These are phyloP conservation scores for Apiotrichum sp. DNA, from an alignment of 1,284 basidiomycete species.

Conservation along the genomic window DNA sequence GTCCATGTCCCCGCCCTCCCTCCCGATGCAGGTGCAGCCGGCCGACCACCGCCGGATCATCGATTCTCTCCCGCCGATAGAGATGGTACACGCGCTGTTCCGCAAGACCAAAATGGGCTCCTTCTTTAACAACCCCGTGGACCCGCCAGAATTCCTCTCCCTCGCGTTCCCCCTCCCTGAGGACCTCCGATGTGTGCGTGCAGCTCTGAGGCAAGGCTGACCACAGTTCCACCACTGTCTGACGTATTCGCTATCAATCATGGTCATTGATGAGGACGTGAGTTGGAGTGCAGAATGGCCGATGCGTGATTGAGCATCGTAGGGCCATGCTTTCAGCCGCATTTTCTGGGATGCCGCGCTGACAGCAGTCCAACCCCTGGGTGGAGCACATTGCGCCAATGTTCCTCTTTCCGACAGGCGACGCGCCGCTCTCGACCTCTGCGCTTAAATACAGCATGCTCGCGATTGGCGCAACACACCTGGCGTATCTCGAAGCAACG, in stretches of 20 bases:
- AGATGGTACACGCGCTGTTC: conserved; percentile 33
- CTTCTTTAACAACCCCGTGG: conserved; percentile 32
- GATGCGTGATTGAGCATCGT: too few relatives aligned
- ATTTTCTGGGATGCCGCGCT: too few relatives aligned
- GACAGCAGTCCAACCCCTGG: conserved; percentile 32
- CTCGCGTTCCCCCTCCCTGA: conserved; percentile 28
- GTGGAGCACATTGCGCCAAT: conserved; percentile 34
- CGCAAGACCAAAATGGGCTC: conserved; percentile 36
- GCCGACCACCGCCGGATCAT: conserved; percentile 4
- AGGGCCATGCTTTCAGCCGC: too few relatives aligned
- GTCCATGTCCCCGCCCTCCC: neutral
- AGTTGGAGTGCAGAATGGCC: too few relatives aligned
- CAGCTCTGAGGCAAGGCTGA: neutral
- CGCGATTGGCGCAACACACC: conserved; percentile 31
- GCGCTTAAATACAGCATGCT: conserved; percentile 34
- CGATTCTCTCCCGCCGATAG: conserved; percentile 22
- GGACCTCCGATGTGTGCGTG: conserved; percentile 33
- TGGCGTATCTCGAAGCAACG: conserved; percentile 18
- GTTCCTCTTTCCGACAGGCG: conserved; percentile 30
- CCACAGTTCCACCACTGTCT: conserved; percentile 39
- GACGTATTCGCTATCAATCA: conserved; percentile 38
- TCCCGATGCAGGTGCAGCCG: neutral
- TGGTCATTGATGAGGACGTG: conserved; percentile 30
- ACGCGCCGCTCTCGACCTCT: conserved; percentile 22
- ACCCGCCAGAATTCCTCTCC: conserved; percentile 34